Base-by-base conservation (phyloP, 2,329 filamentous ascomycete species). In the Microcyclosporella mali region DNA sequence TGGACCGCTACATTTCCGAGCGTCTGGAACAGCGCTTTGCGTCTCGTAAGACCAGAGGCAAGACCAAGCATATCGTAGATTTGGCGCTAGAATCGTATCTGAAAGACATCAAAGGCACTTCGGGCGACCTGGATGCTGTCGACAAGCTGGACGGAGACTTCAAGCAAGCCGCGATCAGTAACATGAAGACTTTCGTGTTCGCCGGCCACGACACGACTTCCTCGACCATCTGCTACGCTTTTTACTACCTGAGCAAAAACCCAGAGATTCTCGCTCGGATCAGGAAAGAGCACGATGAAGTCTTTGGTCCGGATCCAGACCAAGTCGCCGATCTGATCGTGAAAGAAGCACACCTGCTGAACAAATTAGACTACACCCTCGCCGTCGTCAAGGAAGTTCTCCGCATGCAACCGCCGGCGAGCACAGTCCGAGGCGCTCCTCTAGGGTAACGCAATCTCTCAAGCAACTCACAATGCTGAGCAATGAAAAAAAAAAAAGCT, bases 301-400 rank as follows among this genome's bases (percentile, higher is more conserved):
- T 79, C n/a, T 70, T 78, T 32, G 70, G 73, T 9, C 43, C 65
- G 0, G 65, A 71, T 32, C 53, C 63, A 7, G 52, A 62, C 4
- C 37, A 33, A 6, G 50, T 54, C 2, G 66, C 65, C 21, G 51
- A 57, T 2, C 56, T 64, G 19, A 62, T 79, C 15, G 57, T 62
- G 27, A 49, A 63, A 2, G 61, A 73, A 18, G 68, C 72, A 1
- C 56, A 66, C 18, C 62, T 72, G 3, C 63, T 79, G 37, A 75
- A 73, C 56, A 62, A 68, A 32, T 64, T 79, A 17, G 65, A 68
- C 0, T 78, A 75, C 55, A 75, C 74, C 2, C 61, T 60, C 4
- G 74, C 73, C 18, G 66, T 76, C 6, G 66, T 77, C 47, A 74
- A 74, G 45, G 77, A 80, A 57, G 66, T 68, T 1, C 62, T 79